Conservation (phyloP, 371 early-diverging fungal genomes). For the Batkoa obscura region DNA sequence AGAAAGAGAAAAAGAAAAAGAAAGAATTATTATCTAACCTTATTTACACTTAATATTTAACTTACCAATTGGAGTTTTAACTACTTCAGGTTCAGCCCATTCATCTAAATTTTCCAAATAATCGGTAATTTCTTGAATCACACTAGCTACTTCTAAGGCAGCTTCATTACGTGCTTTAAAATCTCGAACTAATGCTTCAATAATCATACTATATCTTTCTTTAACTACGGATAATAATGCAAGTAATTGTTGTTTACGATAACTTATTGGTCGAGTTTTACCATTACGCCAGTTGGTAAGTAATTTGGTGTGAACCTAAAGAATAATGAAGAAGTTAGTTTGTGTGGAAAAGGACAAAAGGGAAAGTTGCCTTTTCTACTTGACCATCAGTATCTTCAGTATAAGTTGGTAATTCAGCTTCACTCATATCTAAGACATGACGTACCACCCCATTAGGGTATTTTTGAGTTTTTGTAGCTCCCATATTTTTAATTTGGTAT, state of each 20-base stretch:
- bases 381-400: too few species aligned
- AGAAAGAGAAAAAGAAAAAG: not conserved
- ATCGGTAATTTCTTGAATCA: conserved; percentile 43
- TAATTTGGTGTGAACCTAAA: too few species aligned
- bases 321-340: too few species aligned
- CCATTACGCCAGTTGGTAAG: too few species aligned
- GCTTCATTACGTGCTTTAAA: conserved; percentile 34
- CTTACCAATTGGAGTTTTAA: not conserved
- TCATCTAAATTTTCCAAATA: conserved; percentile 29
- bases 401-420: too few species aligned
- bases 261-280: conserved; percentile 29
- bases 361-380: too few species aligned
- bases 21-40: too few species aligned
- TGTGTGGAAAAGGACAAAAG: too few species aligned
- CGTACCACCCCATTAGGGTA: too few species aligned
- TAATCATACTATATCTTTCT: conserved; percentile 37
- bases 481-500: too few species aligned
- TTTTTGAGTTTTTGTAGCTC: too few species aligned
- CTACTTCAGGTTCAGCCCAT: conserved; percentile 24
- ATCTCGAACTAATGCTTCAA: conserved; percentile 51
- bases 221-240: conserved; percentile 33
- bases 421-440: too few species aligned
- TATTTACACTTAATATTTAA: not conserved
- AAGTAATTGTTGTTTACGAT: conserved; percentile 55
- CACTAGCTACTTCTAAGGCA: conserved; percentile 32